Conservation (phyloP, 495 filamentous ascomycete species). For the Penicillium robsamsonii region DNA sequence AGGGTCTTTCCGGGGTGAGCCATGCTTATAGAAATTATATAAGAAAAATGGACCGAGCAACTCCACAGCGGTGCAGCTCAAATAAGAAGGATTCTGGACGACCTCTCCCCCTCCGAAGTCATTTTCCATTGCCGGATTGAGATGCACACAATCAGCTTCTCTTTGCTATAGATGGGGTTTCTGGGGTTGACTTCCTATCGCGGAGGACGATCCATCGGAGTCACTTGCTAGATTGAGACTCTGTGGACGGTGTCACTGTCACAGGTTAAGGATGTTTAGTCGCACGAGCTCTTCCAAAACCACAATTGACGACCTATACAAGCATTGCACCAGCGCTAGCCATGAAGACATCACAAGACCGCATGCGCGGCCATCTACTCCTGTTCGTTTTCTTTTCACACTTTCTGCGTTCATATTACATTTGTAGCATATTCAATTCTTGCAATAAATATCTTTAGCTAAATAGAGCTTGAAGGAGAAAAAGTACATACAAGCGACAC, state of each 20-base stretch:
- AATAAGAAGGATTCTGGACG: constrained; percentile 9
- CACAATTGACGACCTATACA: not conserved
- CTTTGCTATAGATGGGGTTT: constrained; percentile 7
- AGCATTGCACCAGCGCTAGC: not conserved
- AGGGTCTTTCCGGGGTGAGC: constrained; percentile 33
- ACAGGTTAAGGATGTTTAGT: not conserved
- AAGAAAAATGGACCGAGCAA: not conserved
- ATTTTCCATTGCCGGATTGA: constrained; percentile 1
- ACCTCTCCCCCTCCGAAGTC: not conserved
- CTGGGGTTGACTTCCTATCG: constrained; percentile 14
- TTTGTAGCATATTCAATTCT: not conserved
- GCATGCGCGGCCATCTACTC: no score
- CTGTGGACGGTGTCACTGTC: constrained; percentile 1
- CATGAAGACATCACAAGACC: no score
- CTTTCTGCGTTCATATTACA: not conserved
- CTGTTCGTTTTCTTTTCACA: not conserved
- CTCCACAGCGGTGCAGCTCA: constrained; percentile 7
- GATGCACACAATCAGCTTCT: constrained; percentile 6
- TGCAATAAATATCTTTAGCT: not conserved
- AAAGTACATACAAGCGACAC: not conserved
- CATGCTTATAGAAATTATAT: constrained; percentile 17
- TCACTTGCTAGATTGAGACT: constrained; percentile 11
- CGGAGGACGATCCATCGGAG: constrained; percentile 9
- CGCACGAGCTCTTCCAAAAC: not conserved
- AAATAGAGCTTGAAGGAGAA: not conserved